phyloP scores from a whole-genome alignment of 257 asterid species.

The Scutellaria barbata region DNA sequence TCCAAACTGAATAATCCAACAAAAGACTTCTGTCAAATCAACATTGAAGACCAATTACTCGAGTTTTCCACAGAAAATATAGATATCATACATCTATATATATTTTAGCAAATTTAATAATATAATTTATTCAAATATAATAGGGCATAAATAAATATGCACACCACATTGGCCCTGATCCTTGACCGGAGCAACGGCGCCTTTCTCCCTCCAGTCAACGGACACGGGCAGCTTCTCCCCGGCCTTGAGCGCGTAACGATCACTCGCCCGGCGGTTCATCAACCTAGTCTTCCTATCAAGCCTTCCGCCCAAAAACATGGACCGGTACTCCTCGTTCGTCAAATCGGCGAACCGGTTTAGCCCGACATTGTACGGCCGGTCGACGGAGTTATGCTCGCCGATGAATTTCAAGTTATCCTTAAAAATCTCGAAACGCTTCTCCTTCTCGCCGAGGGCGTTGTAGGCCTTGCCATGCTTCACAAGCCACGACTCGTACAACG shows the following conservation, averaged over 20 bases:
- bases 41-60: conserved; percentile 9
- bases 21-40: conserved; percentile 34
- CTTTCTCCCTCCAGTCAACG: conserved; percentile 88
- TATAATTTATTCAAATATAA: background rate
- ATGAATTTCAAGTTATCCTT: conserved; percentile 74
- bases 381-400: conserved; percentile 61
- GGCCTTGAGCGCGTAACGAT: conserved; percentile 56
- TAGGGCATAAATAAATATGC: conserved; percentile 15
- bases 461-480: conserved; percentile 64
- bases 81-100: background rate
- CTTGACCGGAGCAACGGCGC: conserved; percentile 82
- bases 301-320: conserved; percentile 55
- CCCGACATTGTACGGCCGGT: conserved; percentile 61
- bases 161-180: conserved; percentile 95
- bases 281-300: conserved; percentile 46
- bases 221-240: conserved; percentile 71
- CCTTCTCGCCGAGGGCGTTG: conserved; percentile 75
- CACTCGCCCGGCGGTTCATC: conserved; percentile 37
- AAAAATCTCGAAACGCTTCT: conserved; percentile 67
- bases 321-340: conserved; percentile 74
- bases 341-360: conserved; percentile 82
- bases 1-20: conserved; percentile 27
- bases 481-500: conserved; percentile 81
- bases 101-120: too few species aligned
- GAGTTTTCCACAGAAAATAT: background rate